A percentile compares a stretch with the other conserved stretches of the same genome.
Conservation (phyloP, 83 land plant species). For the Thuja plicata region DNA sequence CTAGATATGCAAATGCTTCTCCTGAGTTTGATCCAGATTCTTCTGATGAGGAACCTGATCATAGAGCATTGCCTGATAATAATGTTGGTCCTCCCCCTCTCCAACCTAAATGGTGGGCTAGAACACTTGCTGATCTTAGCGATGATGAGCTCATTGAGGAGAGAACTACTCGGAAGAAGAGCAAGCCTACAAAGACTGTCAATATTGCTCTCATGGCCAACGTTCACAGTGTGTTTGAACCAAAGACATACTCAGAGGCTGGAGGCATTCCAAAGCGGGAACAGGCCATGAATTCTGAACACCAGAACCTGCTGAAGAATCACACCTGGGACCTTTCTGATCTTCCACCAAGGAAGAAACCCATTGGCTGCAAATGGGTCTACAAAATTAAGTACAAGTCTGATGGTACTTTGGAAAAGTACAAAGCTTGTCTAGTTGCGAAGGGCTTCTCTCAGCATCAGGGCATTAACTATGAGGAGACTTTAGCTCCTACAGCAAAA, state of each 20-base stretch:
- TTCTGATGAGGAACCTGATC: background rate
- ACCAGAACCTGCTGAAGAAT: conserved; percentile 1
- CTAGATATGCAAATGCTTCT: too few species aligned
- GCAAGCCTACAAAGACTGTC: background rate
- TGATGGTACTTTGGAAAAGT: conserved; percentile 1
- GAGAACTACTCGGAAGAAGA: background rate
- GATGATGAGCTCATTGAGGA: background rate
- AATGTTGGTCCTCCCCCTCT: background rate
- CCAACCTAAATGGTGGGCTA: background rate
- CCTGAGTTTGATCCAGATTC: background rate
- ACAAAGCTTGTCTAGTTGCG: conserved; percentile 6
- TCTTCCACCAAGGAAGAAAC: background rate
- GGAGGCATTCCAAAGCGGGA: background rate
- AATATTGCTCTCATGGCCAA: background rate
- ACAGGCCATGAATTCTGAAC: background rate
- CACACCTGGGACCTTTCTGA: conserved; percentile 9
- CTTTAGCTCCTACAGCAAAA: conserved; percentile 14
- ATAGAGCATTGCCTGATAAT: background rate
- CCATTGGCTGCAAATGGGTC: conserved; percentile 15
- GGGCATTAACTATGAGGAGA: conserved; percentile 15
- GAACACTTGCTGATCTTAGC: background rate
- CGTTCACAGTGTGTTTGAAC: background rate
- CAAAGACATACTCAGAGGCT: conserved; percentile 4
- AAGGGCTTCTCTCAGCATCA: background rate
- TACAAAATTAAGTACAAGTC: conserved; percentile 9